Evolutionary conservation across 441 rosid genomes (phyloP), one percentile per base, ranked within the genome.

Genomic region (Daphne laureola): DNA sequence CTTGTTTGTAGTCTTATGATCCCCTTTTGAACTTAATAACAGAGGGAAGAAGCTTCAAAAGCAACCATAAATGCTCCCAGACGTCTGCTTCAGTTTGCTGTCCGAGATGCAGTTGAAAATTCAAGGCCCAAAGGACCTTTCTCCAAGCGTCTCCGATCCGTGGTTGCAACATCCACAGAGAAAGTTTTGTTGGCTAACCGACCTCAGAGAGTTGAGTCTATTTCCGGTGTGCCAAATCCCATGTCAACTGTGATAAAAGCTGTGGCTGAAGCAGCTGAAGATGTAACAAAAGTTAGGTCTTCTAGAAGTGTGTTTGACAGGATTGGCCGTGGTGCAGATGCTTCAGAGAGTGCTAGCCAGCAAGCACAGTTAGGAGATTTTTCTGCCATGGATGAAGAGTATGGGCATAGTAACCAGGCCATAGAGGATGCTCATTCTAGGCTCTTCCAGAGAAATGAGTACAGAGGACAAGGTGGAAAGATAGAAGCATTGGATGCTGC

Each of bases 81-180:
- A 49, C 81, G 97, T 63, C 75, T 93, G 35, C 96, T 93, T 65
- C 97, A 93, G 56, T 87, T 77, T 82, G 99, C 99, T 18, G 87
- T 93, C 53, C 76, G 96, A 69, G 99, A 90, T 79, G 97, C 99
- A 45, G 82, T 93, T 41, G 89, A 80, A 70, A 82, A 69, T 59
- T 58, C 82, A 36, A 84, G 69, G 61, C 63, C 64, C 7, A 68
- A 67, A 16, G 95, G 84, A 40, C 75, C 91, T 51, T 62, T 85
- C 48, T 46, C 47, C 41, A 94, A 90, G 73, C 97, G 93, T 55
- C 91, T 94, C 62, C 86, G 90, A 17, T 94, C 95, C 43, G 87
- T 85, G 68, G 96, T 93, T 51, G 75, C 99, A 14, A 70, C 88
- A 15, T 69, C 93, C 31, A 45, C 80, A 42, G 75, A 65, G 46